Evolutionary conservation across 2,329 filamentous ascomycete genomes (phyloP), one percentile per base, ranked within the genome.

Genomic region (Talaromyces albobiverticillius): DNA sequence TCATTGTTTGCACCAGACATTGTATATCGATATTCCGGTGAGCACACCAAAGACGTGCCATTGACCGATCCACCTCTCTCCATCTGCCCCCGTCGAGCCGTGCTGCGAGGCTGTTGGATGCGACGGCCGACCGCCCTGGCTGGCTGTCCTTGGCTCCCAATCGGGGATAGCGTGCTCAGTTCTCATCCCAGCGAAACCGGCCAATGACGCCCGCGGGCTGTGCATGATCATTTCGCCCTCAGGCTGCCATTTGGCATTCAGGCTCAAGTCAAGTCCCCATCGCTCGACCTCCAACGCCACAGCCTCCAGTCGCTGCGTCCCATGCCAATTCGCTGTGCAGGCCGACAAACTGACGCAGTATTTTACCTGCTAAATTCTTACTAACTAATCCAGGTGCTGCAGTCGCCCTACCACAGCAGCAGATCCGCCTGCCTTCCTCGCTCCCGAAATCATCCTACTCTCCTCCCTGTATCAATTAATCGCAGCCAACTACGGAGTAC

Each of bases 121-220:
- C 45, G 29, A 20, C 26, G 8, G 14, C n/a, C 16, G 29, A 10
- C 45, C 14, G 3, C 29, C 16, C 29, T 29, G 23, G 42, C 42
- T 26, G 25, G 43, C 4, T 16, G 46, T 36, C 29, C 38, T 51
- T 31, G 34, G 25, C 20, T 10, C 46, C 53, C 34, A 47, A 32
- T 42, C 41, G 13, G 53, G 53, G 13, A 46, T 55, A 51, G 53
- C 47, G 53, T 55, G 47, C 53, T 55, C 38, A 48, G 22, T n/a
- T n/a, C n/a, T n/a, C n/a, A n/a, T n/a, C n/a, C n/a, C n/a, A n/a
- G n/a, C n/a, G n/a, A n/a, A n/a, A n/a, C n/a, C n/a, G n/a, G n/a
- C n/a, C n/a, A n/a, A n/a, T n/a, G n/a, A n/a, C n/a, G n/a, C n/a
- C n/a, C n/a, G n/a, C n/a, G n/a, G n/a, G n/a, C n/a, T n/a, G n/a